Base-by-base conservation (phyloP, 768 basidiomycete species). In the Termitomyces sp. region DNA sequence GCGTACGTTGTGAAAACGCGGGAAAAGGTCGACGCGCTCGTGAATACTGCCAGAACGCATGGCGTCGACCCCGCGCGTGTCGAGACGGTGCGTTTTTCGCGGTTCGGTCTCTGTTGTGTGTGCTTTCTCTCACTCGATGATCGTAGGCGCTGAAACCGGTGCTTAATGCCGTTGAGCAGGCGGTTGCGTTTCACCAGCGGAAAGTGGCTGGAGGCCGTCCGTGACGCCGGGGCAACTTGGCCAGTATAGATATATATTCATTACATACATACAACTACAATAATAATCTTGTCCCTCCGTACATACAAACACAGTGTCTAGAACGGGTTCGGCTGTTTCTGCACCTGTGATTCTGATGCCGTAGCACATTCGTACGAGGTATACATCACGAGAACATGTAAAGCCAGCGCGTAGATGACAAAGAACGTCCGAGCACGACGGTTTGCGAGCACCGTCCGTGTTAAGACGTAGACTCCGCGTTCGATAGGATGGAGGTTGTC, bases 401-500 rank as follows among this genome's bases (percentile, higher is more conserved):
- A 70, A 5, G 78, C 82, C 13, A 88, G 70, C 5, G 96, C 89
- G 71, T 99, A 99, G 51, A 87, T 76, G 58, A 98, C 86, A 69
- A 98, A 98, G 44, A 90, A 82, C 20, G 87, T 88, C 65, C 97
- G 79, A n/a, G 94, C 87, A 16, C 93, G 83, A 30, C 94, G 88
- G 67, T 93, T 94, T 43, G 92, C 90, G 28, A 98, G 82, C 53
- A 98, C 87, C 11, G 86, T 79, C 51, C 90, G 85, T 0, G 97
- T 96, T 16, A 98, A 76, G 24, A 83, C 79, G 54, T 98, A 86
- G 1, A 97, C 87, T 18, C 87, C 87, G 22, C 94, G 83, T 71
- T 99, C 97, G 10, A 97, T 77, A 1, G 92, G 91, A 67, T 98
- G 96, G 44, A 98, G 79, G 28, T 87, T 88, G 64, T 93, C 86